Percentiles rank a stretch among this genome's conserved stretches.
phyloP scores from a whole-genome alignment of 2,329 filamentous ascomycete species.

The Trichoderma hamatum region DNA sequence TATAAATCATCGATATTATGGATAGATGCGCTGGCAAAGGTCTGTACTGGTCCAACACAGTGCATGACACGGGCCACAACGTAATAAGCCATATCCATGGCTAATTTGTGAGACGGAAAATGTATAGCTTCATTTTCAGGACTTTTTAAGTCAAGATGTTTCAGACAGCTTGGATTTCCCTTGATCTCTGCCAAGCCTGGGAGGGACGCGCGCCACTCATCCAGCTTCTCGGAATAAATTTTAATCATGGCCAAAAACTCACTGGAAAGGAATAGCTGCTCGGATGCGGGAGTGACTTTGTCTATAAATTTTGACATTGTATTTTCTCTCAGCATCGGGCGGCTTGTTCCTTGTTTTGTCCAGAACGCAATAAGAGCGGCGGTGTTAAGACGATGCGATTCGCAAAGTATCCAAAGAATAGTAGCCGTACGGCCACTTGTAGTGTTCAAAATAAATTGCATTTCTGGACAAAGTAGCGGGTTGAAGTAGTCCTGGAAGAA shows the following conservation, averaged over 20 bases:
- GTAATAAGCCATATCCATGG: background rate
- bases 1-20: background rate
- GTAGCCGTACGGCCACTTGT: background rate
- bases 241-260: background rate
- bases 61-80: background rate
- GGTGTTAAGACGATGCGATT: conserved; percentile 6
- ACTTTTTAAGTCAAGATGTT: background rate
- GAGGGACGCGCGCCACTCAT: background rate
- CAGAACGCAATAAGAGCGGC: conserved; percentile 8
- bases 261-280: background rate
- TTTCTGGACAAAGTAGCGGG: background rate
- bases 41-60: background rate
- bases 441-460: background rate
- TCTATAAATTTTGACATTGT: background rate
- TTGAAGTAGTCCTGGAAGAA: background rate
- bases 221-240: background rate
- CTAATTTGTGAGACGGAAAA: background rate
- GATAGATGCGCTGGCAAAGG: background rate
- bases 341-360: background rate
- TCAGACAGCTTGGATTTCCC: background rate
- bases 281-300: background rate
- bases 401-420: conserved; percentile 10
- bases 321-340: background rate
- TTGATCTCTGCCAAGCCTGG: background rate
- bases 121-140: background rate